Evolutionary conservation across 805 yeast species (phyloP), one percentile per base, ranked within the genome.

Genomic region (Pichia deserticola): DNA sequence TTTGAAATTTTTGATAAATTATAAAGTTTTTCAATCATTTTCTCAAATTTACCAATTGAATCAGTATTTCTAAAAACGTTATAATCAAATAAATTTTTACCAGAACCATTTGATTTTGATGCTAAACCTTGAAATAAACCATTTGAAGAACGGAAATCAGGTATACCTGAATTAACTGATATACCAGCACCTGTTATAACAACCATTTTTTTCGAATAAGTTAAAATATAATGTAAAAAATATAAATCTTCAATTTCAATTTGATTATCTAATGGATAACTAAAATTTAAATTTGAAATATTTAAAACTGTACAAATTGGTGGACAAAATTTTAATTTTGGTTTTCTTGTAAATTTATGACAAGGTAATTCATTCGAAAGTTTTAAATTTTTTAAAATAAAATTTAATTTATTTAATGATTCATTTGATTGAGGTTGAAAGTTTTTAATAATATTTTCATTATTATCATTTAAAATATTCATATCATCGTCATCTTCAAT

Each of bases 101-200:
- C 78, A 25, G 75, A 73, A 9, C 75, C 72, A 40, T 68, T 67
- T 11, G 74, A 61, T 42, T 64, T 63, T 1, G 64, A 49, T 8
- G 73, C 62, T 38, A 79, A 64, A 12, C 78, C 77, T 49, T 78
- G 77, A 61, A 89, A 87, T 44, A 89, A 72, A 1, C 96, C 96
- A 52, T 81, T 70, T 1, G 88, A 77, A 7, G 95, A 85, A 61
- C 97, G 70, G 61, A 89, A 68, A 56, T 68, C 72, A 4, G 96
- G 96, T 38, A 89, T 89, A 5, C 97, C 97, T 1, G 95, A 88
- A 32, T 86, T 84, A 48, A 90, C 93, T 11, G 96, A 87, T 20
- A 87, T 79, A 3, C 97, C 97, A 15, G 97, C 97, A 10, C 97
- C 97, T 1, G 90, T 79, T 32, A 89, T 74, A 32, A 84, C 77